phyloP scores from a whole-genome alignment of 2,329 filamentous ascomycete genomes.

The Hortaea werneckii region DNA sequence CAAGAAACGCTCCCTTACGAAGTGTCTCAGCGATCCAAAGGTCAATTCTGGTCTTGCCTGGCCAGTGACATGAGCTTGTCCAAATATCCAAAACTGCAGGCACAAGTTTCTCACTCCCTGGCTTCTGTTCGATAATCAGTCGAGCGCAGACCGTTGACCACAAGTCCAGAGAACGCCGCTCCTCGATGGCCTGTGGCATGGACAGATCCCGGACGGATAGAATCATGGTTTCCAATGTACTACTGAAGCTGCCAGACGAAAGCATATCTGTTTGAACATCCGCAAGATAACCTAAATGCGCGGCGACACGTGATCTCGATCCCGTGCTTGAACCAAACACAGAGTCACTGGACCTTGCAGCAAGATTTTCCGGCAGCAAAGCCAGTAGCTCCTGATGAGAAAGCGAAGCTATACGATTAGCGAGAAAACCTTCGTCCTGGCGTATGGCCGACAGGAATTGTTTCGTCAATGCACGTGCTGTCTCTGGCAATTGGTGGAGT shows the following conservation, averaged over 20 bases:
- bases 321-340: conserved; percentile 54
- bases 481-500: conserved; percentile 60
- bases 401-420: conserved; percentile 67
- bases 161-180: conserved; percentile 71
- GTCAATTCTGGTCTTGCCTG: conserved; percentile 79
- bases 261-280: conserved; percentile 19
- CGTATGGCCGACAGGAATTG: conserved; percentile 73
- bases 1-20: conserved; percentile 80
- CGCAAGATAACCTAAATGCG: conserved; percentile 17
- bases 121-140: conserved; percentile 67
- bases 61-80: conserved; percentile 80
- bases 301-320: conserved; percentile 33
- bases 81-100: conserved; percentile 79
- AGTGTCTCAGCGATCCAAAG: conserved; percentile 92
- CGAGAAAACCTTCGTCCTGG: conserved; percentile 79
- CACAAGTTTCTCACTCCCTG: conserved; percentile 68
- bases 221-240: conserved; percentile 19
- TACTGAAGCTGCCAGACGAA: conserved; percentile 13
- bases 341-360: conserved; percentile 71
- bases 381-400: conserved; percentile 65
- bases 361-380: conserved; percentile 68
- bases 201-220: conserved; percentile 36
- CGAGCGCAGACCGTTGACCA: conserved; percentile 84
- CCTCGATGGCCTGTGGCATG: conserved; percentile 34
- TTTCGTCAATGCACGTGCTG: conserved; percentile 64